Percentiles rank a stretch among this genome's conserved stretches.
These are phyloP conservation scores for Dothidotthia symphoricarpi DNA, from an alignment of 2,329 filamentous ascomycete species.

Conservation along the genomic window DNA sequence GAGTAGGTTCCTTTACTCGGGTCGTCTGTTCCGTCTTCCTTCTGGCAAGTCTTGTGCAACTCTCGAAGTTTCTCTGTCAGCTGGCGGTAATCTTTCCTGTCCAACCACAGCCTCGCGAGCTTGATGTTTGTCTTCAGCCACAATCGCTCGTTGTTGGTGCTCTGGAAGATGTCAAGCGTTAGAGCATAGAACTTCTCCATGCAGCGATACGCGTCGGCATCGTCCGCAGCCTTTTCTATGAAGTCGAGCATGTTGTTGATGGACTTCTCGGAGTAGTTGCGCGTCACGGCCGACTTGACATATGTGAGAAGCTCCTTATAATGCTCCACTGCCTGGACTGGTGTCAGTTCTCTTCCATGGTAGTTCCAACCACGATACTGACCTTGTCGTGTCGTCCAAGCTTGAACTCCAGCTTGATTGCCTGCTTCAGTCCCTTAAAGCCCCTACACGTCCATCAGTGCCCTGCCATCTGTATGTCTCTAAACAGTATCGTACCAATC, in stretches of 20 bases:
- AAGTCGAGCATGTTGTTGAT: slow-evolving; percentile 99
- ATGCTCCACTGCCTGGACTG: slow-evolving; percentile 74
- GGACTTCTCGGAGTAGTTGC: slow-evolving; percentile 98
- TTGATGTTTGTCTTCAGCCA: slow-evolving; percentile 99
- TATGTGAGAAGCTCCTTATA: slow-evolving; percentile 95
- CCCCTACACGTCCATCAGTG: slow-evolving; percentile 53
- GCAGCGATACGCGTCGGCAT: slow-evolving; percentile 69
- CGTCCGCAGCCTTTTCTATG: slow-evolving; percentile 83
- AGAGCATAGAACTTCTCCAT: slow-evolving; percentile 96
- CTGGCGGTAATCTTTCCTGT: slow-evolving; percentile 81
- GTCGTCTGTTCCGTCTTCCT: slow-evolving; percentile 82
- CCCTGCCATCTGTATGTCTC: slow-evolving; percentile 1
- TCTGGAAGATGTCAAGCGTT: slow-evolving; percentile 92
- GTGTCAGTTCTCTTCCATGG: slow-evolving; percentile 18
- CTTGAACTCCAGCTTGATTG: slow-evolving; percentile 95
- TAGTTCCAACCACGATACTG: slow-evolving; percentile 2
- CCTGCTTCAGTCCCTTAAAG: slow-evolving; percentile 96
- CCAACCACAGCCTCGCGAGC: slow-evolving; percentile 84
- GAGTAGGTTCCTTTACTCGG: slow-evolving; percentile 95
- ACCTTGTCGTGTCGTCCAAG: slow-evolving; percentile 85
- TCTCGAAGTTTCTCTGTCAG: slow-evolving; percentile 82
- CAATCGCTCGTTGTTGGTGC: slow-evolving; percentile 92
- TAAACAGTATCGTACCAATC: slow-evolving; percentile 65
- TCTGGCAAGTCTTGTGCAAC: slow-evolving; percentile 84
- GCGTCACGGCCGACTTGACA: slow-evolving; percentile 92